phyloP scores from a whole-genome alignment of 1,139 yeast genomes.

The Hanseniaspora uvarum region DNA sequence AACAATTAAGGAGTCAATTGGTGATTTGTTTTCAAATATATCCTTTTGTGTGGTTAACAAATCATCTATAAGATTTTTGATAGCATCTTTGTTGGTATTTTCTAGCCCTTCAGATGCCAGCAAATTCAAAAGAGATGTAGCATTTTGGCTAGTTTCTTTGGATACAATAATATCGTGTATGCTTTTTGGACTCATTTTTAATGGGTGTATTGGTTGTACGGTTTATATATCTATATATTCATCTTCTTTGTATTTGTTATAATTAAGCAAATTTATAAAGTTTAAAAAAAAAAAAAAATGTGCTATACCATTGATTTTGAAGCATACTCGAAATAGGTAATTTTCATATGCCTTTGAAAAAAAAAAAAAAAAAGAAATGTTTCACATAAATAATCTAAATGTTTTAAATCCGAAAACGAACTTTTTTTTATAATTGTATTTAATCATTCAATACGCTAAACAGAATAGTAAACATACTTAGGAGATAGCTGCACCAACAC shows the following conservation, averaged over 20 bases:
- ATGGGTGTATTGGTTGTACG: not conserved
- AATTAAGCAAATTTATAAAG: too few relatives aligned
- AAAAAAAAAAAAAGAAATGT: conserved; percentile 1
- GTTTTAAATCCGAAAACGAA: not conserved
- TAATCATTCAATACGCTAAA: not conserved
- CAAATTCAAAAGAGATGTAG: conserved; percentile 2
- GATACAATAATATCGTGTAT: conserved; percentile 4
- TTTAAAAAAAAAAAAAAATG: not conserved
- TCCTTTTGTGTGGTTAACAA: conserved; percentile 24
- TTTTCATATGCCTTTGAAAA: not conserved
- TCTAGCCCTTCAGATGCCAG: not conserved
- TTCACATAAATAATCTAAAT: not conserved
- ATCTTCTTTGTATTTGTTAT: not conserved
- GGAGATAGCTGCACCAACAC: conserved; percentile 37
- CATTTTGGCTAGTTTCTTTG: not conserved
- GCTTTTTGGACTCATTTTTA: not conserved
- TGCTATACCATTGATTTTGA: not conserved
- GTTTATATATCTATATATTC: not conserved
- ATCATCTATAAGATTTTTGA: conserved; percentile 27
- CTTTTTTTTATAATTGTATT: not conserved
- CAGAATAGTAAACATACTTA: not conserved
- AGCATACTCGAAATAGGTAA: not conserved
- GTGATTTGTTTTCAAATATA: conserved; percentile 35
- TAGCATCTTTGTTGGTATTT: conserved; percentile 17
- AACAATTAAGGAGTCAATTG: conserved; percentile 69